A percentile compares a stretch with the other conserved stretches of the same genome.
Conservation (phyloP, 2,329 filamentous ascomycete species). For the Sphaceloma murrayae region DNA sequence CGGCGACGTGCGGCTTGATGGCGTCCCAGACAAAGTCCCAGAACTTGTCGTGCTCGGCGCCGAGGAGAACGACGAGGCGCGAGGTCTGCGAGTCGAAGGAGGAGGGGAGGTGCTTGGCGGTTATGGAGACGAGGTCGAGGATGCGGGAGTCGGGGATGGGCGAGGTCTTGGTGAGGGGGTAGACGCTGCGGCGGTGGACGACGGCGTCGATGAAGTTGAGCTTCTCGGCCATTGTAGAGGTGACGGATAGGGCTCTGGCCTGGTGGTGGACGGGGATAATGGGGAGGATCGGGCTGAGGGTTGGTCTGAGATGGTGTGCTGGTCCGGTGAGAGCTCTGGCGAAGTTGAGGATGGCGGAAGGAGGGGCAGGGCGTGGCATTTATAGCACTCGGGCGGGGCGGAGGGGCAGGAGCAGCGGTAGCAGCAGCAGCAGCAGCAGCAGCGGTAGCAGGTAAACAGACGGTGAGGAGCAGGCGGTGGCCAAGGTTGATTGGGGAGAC, state of each 20-base stretch:
- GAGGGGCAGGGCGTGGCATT: conserved; percentile 11
- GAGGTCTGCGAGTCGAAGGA: conserved; percentile 86
- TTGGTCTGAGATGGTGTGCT: neutral
- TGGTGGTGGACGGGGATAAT: too few species aligned
- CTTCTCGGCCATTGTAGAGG: conserved; percentile 33
- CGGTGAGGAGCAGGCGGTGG: neutral
- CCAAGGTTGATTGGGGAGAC: neutral
- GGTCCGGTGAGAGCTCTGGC: neutral
- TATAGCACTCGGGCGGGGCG: neutral
- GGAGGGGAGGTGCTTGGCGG: conserved; percentile 61
- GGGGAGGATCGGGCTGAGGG: neutral
- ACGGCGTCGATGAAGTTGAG: conserved; percentile 41
- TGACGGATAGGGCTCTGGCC: conserved; percentile 20
- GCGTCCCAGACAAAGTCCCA: conserved; percentile 64
- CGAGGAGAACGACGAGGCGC: conserved; percentile 67
- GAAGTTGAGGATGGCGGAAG: neutral
- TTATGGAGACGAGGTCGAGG: conserved; percentile 50
- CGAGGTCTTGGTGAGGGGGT: conserved; percentile 45
- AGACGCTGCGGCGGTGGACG: conserved; percentile 54
- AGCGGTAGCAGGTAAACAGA: too few species aligned
- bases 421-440: too few species aligned
- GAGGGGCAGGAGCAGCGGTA: conserved; percentile 5
- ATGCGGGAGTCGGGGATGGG: conserved; percentile 50
- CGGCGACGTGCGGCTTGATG: conserved; percentile 58
- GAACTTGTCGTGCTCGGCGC: conserved; percentile 74